Conservation (phyloP, 352 stramenopile species). For the Hyaloperonospora arabidopsidis region DNA sequence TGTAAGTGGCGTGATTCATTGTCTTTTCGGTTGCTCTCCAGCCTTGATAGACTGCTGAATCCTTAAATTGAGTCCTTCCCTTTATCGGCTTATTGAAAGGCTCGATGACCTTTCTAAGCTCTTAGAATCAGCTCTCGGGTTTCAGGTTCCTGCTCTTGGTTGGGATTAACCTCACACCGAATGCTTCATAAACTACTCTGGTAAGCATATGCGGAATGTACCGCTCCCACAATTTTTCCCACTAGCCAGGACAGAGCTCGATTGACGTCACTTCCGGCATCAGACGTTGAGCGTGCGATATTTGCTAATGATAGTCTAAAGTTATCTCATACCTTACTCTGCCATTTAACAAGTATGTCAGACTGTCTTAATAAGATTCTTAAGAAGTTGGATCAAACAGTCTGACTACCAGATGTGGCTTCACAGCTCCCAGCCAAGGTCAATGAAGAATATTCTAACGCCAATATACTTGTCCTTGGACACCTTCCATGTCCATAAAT, state of each 20-base stretch:
- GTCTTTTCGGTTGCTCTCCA: neutral
- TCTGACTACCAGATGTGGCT: neutral
- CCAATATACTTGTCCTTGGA: neutral
- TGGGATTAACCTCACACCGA: neutral
- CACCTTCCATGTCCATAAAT: neutral
- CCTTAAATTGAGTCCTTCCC: neutral
- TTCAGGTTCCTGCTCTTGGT: neutral
- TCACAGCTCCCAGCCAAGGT: neutral
- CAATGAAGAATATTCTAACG: neutral
- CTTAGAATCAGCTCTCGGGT: neutral
- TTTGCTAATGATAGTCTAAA: neutral
- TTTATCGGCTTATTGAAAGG: neutral
- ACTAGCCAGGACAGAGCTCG: neutral
- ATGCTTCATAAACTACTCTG: neutral
- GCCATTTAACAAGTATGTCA: neutral
- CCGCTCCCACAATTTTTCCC: neutral
- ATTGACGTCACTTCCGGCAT: neutral
- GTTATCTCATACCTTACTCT: neutral
- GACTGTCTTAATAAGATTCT: neutral
- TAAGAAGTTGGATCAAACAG: neutral
- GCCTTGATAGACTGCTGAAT: neutral
- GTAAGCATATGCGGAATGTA: neutral
- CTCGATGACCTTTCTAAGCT: neutral
- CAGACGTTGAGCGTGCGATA: neutral
- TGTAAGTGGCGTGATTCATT: neutral